These are phyloP conservation scores for Metschnikowia kofuensis DNA, from an alignment of 805 yeast genomes.

Conservation along the genomic window DNA sequence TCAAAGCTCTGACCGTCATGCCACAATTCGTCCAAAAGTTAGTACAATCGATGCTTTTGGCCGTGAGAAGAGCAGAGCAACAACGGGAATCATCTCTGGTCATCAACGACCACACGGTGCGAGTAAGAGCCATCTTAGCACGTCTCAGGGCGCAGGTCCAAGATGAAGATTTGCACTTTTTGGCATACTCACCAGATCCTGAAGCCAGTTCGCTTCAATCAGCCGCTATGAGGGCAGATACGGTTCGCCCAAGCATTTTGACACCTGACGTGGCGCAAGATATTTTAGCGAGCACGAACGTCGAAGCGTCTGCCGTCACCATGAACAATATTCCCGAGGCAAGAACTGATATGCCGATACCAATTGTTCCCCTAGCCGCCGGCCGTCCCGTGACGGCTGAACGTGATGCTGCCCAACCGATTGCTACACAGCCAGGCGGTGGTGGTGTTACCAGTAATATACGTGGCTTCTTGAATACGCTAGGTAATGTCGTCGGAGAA, in stretches of 20 bases:
- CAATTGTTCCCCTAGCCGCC: background rate
- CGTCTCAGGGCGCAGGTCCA: slow-evolving; percentile 22
- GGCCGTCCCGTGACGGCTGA: background rate
- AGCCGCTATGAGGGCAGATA: slow-evolving; percentile 29
- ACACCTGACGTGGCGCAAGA: slow-evolving; percentile 39
- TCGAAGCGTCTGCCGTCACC: slow-evolving; percentile 23
- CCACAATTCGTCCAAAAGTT: slow-evolving; percentile 40
- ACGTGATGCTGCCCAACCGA: background rate
- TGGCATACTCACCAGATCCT: slow-evolving; percentile 25
- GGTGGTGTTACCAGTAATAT: background rate
- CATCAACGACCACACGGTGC: slow-evolving; percentile 23
- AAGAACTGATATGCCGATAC: background rate
- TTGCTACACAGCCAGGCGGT: background rate
- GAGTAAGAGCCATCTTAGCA: slow-evolving; percentile 27
- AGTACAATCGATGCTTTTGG: slow-evolving; percentile 30
- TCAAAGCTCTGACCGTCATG: slow-evolving; percentile 23
- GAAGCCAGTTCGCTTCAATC: slow-evolving; percentile 24
- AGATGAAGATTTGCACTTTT: slow-evolving; percentile 26
- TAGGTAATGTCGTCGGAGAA: slow-evolving; percentile 13
- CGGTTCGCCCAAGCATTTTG: slow-evolving; percentile 33
- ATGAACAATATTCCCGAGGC: slow-evolving; percentile 8
- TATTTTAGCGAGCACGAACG: slow-evolving; percentile 26
- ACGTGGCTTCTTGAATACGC: slow-evolving; percentile 10
- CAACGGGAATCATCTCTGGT: slow-evolving; percentile 27
- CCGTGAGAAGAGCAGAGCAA: slow-evolving; percentile 38